Evolutionary conservation across 257 asterid species (phyloP).

Genomic region (Anisodus tanguticus): DNA sequence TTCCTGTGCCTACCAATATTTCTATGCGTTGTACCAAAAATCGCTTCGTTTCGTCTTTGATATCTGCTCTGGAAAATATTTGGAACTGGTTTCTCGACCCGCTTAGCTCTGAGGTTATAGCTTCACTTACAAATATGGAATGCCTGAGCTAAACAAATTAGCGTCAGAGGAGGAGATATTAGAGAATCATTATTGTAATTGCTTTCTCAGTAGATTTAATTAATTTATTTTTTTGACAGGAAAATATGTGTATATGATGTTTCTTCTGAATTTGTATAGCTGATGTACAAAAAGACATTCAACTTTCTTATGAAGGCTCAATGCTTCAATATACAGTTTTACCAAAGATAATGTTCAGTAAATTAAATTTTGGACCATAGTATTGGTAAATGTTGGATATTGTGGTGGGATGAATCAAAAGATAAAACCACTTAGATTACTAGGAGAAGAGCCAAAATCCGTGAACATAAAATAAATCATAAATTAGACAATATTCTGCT

Average conservation of each 20-base stretch:
- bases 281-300: background rate
- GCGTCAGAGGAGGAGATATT: too few species aligned
- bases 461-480: too few species aligned
- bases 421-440: too few species aligned
- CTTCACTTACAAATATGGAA: conserved; percentile 27
- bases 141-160: background rate
- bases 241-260: background rate
- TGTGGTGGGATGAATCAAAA: too few species aligned
- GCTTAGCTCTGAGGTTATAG: conserved; percentile 20
- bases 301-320: background rate
- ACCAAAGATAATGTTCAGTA: background rate
- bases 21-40: background rate
- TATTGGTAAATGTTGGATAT: too few species aligned
- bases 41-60: background rate
- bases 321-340: background rate
- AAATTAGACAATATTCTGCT: too few species aligned
- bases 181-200: background rate
- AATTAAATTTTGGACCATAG: too few species aligned
- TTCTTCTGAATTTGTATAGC: background rate
- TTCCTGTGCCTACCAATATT: background rate
- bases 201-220: background rate
- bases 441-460: too few species aligned
- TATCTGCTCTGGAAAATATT: conserved; percentile 2
- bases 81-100: conserved; percentile 27
- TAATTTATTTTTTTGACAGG: background rate